Percentiles rank a stretch among this genome's conserved stretches.
Conservation (phyloP, 257 asterid genomes). For the Scutellaria galericulata region DNA sequence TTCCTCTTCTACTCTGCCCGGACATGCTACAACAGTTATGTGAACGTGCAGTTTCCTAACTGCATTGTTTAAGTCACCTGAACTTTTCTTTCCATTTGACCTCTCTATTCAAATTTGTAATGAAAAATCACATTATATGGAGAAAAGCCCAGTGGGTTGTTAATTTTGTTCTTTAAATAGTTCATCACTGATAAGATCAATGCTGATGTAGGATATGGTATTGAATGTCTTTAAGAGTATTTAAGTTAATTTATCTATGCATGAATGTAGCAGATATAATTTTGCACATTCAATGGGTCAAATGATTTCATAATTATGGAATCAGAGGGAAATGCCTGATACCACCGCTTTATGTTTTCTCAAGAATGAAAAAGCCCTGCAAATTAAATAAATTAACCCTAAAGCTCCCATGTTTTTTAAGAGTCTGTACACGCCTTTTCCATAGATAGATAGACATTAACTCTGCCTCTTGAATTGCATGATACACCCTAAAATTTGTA, state of each 20-base stretch:
- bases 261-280: not conserved
- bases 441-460: not conserved
- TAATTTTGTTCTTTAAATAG: too few relatives aligned
- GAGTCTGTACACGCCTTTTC: not conserved
- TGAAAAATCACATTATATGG: not conserved
- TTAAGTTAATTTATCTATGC: not conserved
- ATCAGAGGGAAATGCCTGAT: not conserved
- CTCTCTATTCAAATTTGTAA: too few relatives aligned
- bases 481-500: not conserved
- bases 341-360: not conserved
- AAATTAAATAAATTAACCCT: not conserved
- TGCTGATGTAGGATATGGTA: not conserved
- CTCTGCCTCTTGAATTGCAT: not conserved
- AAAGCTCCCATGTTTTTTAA: not conserved
- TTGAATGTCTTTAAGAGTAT: not conserved
- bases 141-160: not conserved
- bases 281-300: not conserved
- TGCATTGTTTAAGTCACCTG: too few relatives aligned
- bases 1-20: too few relatives aligned
- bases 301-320: slow-evolving; percentile 4
- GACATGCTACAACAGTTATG: too few relatives aligned
- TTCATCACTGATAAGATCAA: too few relatives aligned
- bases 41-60: too few relatives aligned
- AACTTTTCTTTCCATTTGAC: too few relatives aligned
- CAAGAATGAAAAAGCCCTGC: too few relatives aligned